Conservation (phyloP, 1,284 basidiomycete species). For the Sporisorium graminicola region DNA sequence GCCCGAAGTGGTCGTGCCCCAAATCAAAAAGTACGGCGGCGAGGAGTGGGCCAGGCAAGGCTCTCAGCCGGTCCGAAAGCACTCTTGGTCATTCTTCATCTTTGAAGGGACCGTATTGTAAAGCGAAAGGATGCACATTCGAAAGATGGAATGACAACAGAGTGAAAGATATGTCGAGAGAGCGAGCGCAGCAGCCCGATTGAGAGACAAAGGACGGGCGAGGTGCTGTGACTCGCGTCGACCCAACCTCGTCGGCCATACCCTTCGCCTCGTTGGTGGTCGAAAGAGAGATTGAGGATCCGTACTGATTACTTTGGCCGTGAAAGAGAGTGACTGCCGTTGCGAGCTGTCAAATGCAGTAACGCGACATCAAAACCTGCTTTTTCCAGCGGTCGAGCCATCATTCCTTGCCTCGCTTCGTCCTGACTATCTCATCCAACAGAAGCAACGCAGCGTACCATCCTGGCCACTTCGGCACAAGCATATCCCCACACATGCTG, state of each 20-base stretch:
- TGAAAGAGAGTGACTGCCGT: no score
- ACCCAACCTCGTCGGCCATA: not conserved
- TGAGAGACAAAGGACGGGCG: not conserved
- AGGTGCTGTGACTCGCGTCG: slow-evolving; percentile 8
- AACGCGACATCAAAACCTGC: not conserved
- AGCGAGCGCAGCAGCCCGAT: not conserved
- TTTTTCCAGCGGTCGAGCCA: not conserved
- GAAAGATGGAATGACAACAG: not conserved
- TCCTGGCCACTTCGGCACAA: no score
- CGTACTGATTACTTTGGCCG: no score
- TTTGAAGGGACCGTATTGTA: slow-evolving; percentile 28
- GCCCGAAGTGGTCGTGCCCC: slow-evolving; percentile 37
- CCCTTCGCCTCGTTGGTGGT: slow-evolving; percentile 6
- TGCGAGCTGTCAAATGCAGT: slow-evolving; percentile 8
- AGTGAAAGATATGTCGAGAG: not conserved
- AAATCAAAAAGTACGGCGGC: slow-evolving; percentile 23
- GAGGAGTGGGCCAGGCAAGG: slow-evolving; percentile 23
- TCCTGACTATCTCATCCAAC: not conserved
- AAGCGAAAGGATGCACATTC: not conserved
- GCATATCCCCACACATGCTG: no score
- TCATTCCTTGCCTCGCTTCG: not conserved
- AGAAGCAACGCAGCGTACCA: not conserved
- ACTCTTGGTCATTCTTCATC: slow-evolving; percentile 46
- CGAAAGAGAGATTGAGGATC: not conserved
- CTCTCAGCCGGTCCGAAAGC: slow-evolving; percentile 24